Evolutionary conservation across 2,329 filamentous ascomycete species (phyloP), one percentile per base, ranked within the genome.

Genomic region (Ceratocystis lukuohia): DNA sequence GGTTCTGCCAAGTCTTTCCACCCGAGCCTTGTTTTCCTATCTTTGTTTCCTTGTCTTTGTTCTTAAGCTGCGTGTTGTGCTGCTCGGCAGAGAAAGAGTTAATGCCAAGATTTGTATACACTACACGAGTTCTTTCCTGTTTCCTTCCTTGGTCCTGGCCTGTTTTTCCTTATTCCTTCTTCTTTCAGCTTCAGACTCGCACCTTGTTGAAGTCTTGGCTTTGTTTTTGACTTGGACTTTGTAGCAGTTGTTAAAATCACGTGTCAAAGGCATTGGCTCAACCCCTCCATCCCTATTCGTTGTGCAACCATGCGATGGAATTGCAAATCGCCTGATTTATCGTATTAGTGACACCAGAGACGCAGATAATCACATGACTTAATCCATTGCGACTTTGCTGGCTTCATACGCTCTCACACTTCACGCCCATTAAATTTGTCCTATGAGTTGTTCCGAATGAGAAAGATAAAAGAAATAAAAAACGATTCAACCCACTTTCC

Each of bases 401-500:
- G 20, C 25, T 53, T 41, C 37, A 12, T 41, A 41, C 37, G 10
- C 37, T 12, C 37, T 4, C 37, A 41, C 20, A 53, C 48, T 53
- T 53, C 48, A 53, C 22, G 3, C 20, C n/a, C 46, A 50, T 20
- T 22, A 3, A 10, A 53, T 2, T 53, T 12, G 28, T 30, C 12
- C 12, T 17, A 20, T 37, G 53, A 30, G 37, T n/a, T 30, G 28
- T 30, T 30, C 15, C 7, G 12, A 37, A 8, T 3, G 17, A 33
- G 12, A 59, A 59, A 25, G 33, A 59, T n/a, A 33, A 46, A 63
- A 33, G 25, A 48, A 48, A 20, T 28, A 59, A 65, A 61, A 63
- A 53, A 48, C 8, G 30, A 62, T 62, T 44, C 53, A 66, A 66
- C 62, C 46, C 65, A 66, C 59, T 63, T 37, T 66, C 61, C 48